A percentile compares a stretch with the other conserved stretches of the same genome.
Conservation (phyloP, 2,329 filamentous ascomycete genomes). For the Plectosphaerella plurivora region DNA sequence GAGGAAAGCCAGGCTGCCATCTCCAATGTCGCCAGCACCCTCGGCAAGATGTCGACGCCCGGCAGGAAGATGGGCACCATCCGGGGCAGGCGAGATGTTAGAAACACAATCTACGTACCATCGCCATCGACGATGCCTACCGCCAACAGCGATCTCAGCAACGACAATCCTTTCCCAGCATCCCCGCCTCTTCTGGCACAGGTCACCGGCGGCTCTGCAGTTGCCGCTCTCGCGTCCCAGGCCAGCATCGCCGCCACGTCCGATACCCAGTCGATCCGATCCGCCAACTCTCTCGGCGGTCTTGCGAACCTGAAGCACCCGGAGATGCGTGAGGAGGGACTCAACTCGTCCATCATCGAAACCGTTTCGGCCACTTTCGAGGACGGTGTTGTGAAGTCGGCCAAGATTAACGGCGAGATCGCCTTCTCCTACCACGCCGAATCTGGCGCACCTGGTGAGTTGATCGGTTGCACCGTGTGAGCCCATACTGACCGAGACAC, state of each 20-base stretch:
- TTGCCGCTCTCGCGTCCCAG: conserved; percentile 59
- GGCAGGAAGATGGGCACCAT: conserved; percentile 70
- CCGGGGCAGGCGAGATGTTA: conserved; percentile 82
- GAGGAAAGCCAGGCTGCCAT: conserved; percentile 69
- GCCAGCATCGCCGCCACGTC: conserved; percentile 56
- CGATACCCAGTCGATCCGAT: conserved; percentile 88
- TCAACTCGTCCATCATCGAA: conserved; percentile 88
- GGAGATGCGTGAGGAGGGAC: conserved; percentile 71
- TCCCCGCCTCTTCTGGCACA: conserved; percentile 31
- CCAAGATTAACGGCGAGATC: conserved; percentile 80
- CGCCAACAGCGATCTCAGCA: conserved; percentile 21
- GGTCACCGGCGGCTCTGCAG: conserved; percentile 37
- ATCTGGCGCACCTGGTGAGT: conserved; percentile 19
- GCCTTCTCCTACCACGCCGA: conserved; percentile 73
- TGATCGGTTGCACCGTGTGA: background rate
- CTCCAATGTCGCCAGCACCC: conserved; percentile 69
- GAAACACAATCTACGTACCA: conserved; percentile 84
- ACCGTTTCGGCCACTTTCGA: conserved; percentile 84
- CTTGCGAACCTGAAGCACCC: conserved; percentile 71
- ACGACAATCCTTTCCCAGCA: conserved; percentile 26
- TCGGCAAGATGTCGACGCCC: conserved; percentile 61
- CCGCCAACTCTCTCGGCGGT: conserved; percentile 72
- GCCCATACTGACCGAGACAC: background rate
- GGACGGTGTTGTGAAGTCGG: conserved; percentile 63
- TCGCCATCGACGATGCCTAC: conserved; percentile 22